Conservation (phyloP, 2,329 filamentous ascomycete genomes). For the Amesomyces nigricolor region DNA sequence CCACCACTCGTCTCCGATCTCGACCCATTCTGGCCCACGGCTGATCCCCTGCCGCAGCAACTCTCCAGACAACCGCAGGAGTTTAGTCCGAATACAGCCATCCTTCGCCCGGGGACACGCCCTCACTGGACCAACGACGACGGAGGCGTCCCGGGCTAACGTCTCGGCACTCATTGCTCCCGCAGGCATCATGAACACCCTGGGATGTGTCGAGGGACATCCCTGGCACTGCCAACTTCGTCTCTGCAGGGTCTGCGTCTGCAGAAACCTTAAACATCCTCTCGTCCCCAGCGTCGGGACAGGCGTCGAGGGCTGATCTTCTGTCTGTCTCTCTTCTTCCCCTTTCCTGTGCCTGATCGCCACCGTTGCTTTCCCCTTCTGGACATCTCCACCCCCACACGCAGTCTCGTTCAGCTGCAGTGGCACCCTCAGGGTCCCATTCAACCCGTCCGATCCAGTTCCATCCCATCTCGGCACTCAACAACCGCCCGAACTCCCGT, state of each 20-base stretch:
- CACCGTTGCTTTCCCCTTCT: not conserved
- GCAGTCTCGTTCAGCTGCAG: not conserved
- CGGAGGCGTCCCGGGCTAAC: not conserved
- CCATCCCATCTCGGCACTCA: not conserved
- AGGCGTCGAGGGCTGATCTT: not conserved
- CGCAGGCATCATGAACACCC: not conserved
- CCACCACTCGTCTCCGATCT: not conserved
- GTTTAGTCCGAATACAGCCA: not conserved
- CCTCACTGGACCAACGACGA: not conserved
- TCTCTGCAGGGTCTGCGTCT: not conserved
- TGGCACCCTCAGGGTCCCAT: not conserved
- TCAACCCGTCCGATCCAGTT: not conserved
- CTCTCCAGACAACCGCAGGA: not conserved
- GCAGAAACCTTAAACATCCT: slow-evolving; percentile 8
- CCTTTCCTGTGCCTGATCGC: slow-evolving; percentile 11
- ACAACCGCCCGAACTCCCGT: no score
- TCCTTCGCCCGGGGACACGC: not conserved
- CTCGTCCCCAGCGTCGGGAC: not conserved
- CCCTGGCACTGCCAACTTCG: not conserved
- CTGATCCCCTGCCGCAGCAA: not conserved
- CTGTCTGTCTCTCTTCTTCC: not conserved
- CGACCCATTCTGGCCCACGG: not conserved
- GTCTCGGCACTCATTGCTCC: not conserved
- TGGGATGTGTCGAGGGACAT: no score
- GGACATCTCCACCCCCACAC: not conserved